A percentile compares a stretch with the other conserved stretches of the same genome.
These are phyloP conservation scores for Trametes polyzona DNA, from an alignment of 1,284 basidiomycete genomes.

Conservation along the genomic window DNA sequence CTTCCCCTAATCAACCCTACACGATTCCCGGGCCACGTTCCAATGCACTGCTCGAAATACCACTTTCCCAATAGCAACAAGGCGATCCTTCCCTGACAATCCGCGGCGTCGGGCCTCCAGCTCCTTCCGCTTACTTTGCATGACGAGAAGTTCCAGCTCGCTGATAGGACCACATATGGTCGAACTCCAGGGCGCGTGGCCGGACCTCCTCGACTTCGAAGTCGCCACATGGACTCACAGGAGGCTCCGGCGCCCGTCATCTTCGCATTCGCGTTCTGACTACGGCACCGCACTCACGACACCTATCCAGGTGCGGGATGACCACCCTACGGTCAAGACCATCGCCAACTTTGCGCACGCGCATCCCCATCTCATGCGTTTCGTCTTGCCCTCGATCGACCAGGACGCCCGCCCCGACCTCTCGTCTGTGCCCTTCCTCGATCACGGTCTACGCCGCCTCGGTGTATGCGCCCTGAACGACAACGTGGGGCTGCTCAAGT, in stretches of 20 bases:
- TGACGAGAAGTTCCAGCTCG: not conserved
- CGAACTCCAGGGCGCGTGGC: slow-evolving; percentile 1
- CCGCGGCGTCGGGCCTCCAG: not conserved
- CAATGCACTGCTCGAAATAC: not conserved
- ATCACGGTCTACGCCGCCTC: slow-evolving; percentile 1
- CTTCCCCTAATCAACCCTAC: not conserved
- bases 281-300: not conserved
- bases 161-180: not conserved
- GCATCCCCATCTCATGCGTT: not conserved
- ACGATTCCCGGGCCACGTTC: not conserved
- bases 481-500: too few relatives aligned
- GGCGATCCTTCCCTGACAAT: not conserved
- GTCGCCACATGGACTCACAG: not conserved
- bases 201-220: slow-evolving; percentile 4
- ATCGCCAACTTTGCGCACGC: slow-evolving; percentile 3
- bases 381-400: slow-evolving; percentile 5
- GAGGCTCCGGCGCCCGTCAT: not conserved
- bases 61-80: not conserved
- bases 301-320: too few relatives aligned
- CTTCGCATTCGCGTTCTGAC: not conserved
- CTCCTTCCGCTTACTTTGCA: not conserved
- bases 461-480: not conserved
- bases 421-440: not conserved
- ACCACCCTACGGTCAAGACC: slow-evolving; percentile 3
- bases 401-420: not conserved